Evolutionary conservation across 352 stramenopile genomes (phyloP), one percentile per base, ranked within the genome.

Genomic region (Globisporangium cystogenes): DNA sequence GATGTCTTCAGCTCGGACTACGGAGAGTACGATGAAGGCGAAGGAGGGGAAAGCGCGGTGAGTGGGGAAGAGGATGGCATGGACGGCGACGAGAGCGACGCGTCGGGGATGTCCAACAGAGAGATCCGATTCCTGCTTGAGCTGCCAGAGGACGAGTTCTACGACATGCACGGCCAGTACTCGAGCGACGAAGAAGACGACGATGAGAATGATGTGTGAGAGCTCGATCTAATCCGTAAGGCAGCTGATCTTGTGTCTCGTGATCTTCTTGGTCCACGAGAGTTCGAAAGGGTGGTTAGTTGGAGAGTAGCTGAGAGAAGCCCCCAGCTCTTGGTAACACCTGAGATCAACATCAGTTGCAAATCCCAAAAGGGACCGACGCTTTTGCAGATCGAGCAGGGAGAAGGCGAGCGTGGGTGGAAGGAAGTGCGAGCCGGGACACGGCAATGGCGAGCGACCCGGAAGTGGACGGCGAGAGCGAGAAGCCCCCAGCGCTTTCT

Each of bases 101-200:
- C 43, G 5, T 81, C 68, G 7, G 75, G 74, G 39, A 48, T 86
- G 33, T 76, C 71, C 1, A 57, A 61, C 36, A 68, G 68, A 26
- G 72, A 90, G 55, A 83, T 92, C 18, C 70, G 77, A 18, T 74
- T 88, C 53, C 59, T 92, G 43, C 73, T 89, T 29, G 76, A 89
- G 44, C 64, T 90, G n/a, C 82, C 82, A 7, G 74, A 89, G 52
- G 72, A 61, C 26, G 68, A 67, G 4, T 88, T 83, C 49, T 92
- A 90, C 47, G 72, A 86, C n/a, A 55, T 89, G 27, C 78, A 74
- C 26, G 78, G 76, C 8, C 72, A 88, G 48, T 92, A 89, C 49
- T 90, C 82, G 18, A 87, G 70, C 23, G 77, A 87, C 7, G 82
- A 92, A 59, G 76, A 90, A 43, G 76, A 90, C 7, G 76, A 76